Percentiles rank a stretch among this genome's conserved stretches.
Conservation (phyloP, 148 eudicot genomes). For the Rhododendron kiyosumense region DNA sequence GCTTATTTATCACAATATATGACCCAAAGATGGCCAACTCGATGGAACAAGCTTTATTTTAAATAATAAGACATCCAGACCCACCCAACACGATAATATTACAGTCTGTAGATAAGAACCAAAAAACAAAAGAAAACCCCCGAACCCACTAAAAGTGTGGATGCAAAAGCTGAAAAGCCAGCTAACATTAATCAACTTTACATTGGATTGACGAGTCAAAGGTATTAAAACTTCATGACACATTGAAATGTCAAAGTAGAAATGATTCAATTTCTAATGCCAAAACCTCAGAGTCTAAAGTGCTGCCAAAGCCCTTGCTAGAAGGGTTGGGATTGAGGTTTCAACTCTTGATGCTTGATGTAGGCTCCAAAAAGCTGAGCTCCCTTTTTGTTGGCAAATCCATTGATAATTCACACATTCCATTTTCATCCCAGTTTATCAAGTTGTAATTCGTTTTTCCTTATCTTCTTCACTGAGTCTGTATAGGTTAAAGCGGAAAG, state of each 20-base stretch:
- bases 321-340: background rate
- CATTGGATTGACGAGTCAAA: background rate
- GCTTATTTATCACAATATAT: background rate
- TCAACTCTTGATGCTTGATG: background rate
- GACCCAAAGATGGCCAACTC: background rate
- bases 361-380: no score
- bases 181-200: background rate
- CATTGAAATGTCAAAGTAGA: conserved; percentile 1
- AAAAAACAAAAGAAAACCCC: background rate
- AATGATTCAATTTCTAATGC: background rate
- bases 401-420: background rate
- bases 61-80: background rate
- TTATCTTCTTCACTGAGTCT: background rate
- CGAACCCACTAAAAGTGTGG: background rate
- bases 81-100: background rate
- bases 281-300: background rate
- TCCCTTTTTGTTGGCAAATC: background rate
- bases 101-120: background rate
- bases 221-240: background rate
- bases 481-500: background rate
- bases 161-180: background rate
- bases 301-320: background rate
- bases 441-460: background rate
- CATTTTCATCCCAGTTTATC: background rate
- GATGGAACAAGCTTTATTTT: background rate